Evolutionary conservation across 768 basidiomycete species (phyloP).

Genomic region (Lyophyllum decastes): DNA sequence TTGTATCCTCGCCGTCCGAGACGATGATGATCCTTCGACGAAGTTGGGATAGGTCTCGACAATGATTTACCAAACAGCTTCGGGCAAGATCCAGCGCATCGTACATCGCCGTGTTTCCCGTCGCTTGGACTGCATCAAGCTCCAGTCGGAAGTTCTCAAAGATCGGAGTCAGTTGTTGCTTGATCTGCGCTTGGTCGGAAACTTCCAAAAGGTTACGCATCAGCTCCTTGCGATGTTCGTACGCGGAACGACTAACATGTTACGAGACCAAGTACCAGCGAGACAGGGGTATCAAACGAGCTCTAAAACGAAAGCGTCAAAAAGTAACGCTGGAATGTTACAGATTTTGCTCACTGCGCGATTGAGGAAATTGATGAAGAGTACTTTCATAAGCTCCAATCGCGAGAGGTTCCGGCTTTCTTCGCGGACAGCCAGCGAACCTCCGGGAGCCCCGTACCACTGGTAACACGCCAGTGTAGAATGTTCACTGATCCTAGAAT

Average conservation of each 20-base stretch:
- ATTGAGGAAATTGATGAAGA: conserved; percentile 30
- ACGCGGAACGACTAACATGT: conserved; percentile 19
- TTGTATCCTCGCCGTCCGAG: conserved; percentile 29
- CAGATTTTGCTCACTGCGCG: conserved; percentile 20
- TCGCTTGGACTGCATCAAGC: conserved; percentile 18
- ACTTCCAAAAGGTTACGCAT: conserved; percentile 13
- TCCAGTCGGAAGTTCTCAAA: conserved; percentile 26
- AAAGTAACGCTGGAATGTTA: background rate
- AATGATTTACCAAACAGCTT: conserved; percentile 17
- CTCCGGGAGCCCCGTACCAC: conserved; percentile 1
- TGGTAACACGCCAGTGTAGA: background rate
- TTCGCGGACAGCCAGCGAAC: conserved; percentile 9
- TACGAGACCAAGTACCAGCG: conserved; percentile 27
- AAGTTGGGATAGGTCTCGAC: conserved; percentile 24
- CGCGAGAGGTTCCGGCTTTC: conserved; percentile 22
- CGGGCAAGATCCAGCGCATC: conserved; percentile 27
- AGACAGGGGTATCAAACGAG: conserved; percentile 28
- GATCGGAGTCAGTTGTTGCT: conserved; percentile 25
- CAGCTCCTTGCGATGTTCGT: too few relatives aligned
- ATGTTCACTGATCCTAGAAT: background rate
- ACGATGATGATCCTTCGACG: conserved; percentile 28
- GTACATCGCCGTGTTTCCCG: conserved; percentile 27
- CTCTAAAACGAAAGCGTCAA: conserved; percentile 10
- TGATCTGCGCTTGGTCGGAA: conserved; percentile 17
- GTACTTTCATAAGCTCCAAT: conserved; percentile 24